These are phyloP conservation scores for Schizonepeta tenuifolia DNA, from an alignment of 257 asterid genomes.

Conservation along the genomic window DNA sequence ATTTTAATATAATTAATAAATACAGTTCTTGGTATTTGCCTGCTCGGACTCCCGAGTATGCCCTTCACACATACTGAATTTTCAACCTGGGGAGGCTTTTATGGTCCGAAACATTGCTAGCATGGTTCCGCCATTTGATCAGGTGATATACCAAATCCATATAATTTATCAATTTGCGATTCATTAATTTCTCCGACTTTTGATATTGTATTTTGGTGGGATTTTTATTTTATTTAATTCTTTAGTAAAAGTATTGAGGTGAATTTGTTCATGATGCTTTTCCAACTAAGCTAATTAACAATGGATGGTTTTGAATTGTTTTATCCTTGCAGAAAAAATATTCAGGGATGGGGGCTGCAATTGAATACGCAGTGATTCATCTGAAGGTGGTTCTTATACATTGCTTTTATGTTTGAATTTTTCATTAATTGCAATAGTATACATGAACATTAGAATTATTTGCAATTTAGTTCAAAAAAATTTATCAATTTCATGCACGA, in stretches of 20 bases:
- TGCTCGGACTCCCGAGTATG: constrained; percentile 72
- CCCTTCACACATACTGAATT: constrained; percentile 57
- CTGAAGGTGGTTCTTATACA: constrained; percentile 54
- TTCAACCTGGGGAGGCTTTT: constrained; percentile 70
- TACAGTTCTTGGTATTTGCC: constrained; percentile 65
- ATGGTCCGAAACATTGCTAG: constrained; percentile 62
- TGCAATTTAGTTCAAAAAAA: neutral
- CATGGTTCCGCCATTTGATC: constrained; percentile 68
- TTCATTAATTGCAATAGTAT: neutral
- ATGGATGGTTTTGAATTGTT: neutral
- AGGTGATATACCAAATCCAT: constrained; percentile 19
- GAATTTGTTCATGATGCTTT: neutral
- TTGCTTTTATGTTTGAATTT: neutral
- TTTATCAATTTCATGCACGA: neutral
- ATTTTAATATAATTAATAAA: neutral
- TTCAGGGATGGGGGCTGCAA: constrained; percentile 88
- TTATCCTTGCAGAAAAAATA: constrained; percentile 55
- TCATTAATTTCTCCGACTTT: neutral
- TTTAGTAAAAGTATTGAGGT: neutral
- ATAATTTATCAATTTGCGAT: neutral
- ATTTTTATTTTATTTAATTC: neutral
- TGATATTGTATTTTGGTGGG: neutral
- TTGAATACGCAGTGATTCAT: constrained; percentile 85
- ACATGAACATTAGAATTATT: neutral
- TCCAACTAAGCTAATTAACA: neutral